phyloP scores from a whole-genome alignment of 768 basidiomycete genomes.

The Lactifluus volemus region DNA sequence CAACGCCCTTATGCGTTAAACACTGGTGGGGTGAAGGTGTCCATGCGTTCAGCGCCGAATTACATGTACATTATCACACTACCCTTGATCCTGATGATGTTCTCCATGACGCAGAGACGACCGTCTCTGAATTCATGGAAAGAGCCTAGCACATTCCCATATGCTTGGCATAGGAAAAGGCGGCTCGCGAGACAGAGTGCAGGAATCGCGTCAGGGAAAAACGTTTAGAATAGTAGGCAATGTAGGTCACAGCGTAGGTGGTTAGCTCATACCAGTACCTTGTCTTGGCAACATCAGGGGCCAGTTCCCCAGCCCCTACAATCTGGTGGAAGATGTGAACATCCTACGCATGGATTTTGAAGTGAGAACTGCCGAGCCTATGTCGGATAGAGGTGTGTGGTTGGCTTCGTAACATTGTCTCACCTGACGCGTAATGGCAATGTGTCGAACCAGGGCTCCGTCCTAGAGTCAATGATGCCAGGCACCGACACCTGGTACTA shows the following conservation, averaged over 20 bases:
- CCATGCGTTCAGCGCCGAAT: neutral
- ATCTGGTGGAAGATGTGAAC: slow-evolving; percentile 1
- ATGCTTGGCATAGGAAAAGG: slow-evolving; percentile 5
- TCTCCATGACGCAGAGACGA: neutral
- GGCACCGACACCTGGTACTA: neutral
- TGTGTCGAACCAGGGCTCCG: neutral
- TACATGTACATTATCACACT: neutral
- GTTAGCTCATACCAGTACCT: neutral
- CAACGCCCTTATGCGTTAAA: neutral
- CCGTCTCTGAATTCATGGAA: neutral
- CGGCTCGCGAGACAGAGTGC: neutral
- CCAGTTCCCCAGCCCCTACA: neutral
- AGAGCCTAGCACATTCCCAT: neutral
- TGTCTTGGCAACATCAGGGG: slow-evolving; percentile 3
- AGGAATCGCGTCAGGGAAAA: neutral
- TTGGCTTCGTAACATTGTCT: neutral
- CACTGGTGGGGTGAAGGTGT: slow-evolving; percentile 12
- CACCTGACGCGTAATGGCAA: slow-evolving; percentile 1
- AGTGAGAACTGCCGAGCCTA: slow-evolving; percentile 9
- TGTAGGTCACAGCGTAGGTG: no score
- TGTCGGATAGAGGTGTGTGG: slow-evolving; percentile 10
- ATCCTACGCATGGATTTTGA: slow-evolving; percentile 4
- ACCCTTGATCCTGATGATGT: neutral
- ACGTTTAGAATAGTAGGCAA: slow-evolving; percentile 13
- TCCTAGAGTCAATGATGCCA: neutral